Evolutionary conservation across 768 basidiomycete species (phyloP), one percentile per base, ranked within the genome.

Genomic region (Nidularia sp.): DNA sequence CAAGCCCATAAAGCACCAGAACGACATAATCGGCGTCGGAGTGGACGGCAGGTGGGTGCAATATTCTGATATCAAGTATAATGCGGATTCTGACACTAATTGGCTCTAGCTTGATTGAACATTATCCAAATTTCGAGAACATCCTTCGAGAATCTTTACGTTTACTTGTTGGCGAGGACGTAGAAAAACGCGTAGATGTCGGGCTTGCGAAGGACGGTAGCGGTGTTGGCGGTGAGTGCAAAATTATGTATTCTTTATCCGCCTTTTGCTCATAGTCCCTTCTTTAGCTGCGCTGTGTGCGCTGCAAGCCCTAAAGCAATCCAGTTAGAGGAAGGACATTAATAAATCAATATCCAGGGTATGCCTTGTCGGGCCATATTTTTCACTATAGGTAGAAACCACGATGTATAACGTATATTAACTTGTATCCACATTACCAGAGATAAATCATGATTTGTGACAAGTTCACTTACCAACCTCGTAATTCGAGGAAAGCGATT

Each of bases 161-260:
- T n/a, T 64, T 70, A 2, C 63, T 98, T 18, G 82, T 98, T 2
- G 96, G 96, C 2, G 74, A 81, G 39, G 84, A 90, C 33, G 84
- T 90, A 5, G 93, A 95, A 73, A 75, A 82, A 61, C 74, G 83
- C 32, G 84, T 97, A 0, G 79, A 86, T 47, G 90, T 98, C 60
- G 96, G 93, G 35, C 66, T 98, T 65, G 97, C 97, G 3, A 98
- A 97, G 68, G 97, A 99, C 60, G 97, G 97, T 9, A 95, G 92
- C 62, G 97, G 96, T 35, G 93, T 94, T 41, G 97, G 97, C 63
- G 96, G 95, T 97, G 67, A 71, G 88, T 67, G 22, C 13, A 36
- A 45, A 44, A 55, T 39, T 53, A 52, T 45, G 58, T 49, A 9
- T 6, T 48, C 52, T 53, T 34, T 52, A 45, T 48, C 32, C 9